phyloP scores from a whole-genome alignment of 306 rosid species.

The Quercus variabilis region DNA sequence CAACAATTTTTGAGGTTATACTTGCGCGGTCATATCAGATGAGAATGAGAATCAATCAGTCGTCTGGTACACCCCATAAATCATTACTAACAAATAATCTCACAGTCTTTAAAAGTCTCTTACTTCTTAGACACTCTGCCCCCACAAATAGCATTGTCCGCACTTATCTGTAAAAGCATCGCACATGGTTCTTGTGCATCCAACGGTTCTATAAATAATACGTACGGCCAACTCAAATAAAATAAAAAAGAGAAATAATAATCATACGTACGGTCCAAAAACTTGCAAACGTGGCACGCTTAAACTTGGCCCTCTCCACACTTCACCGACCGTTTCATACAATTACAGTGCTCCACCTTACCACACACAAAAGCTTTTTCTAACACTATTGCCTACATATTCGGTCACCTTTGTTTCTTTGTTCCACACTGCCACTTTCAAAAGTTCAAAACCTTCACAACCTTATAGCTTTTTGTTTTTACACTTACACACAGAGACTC shows the following conservation, averaged over 20 bases:
- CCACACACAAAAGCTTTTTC: neutral
- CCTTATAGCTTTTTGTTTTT: too few species aligned
- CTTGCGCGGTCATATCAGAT: too few species aligned
- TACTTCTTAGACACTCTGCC: too few species aligned
- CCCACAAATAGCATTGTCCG: neutral
- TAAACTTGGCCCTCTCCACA: neutral
- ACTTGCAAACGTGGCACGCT: conserved; percentile 17
- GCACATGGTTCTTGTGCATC: neutral
- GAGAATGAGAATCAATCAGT: too few species aligned
- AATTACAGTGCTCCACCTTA: neutral
- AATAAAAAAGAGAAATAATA: too few species aligned
- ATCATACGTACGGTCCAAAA: neutral
- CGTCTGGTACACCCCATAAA: too few species aligned
- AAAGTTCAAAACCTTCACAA: neutral
- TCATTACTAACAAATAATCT: too few species aligned
- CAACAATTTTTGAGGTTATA: too few species aligned
- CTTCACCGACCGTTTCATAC: conserved; percentile 17
- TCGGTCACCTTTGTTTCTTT: neutral
- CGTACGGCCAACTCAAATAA: too few species aligned
- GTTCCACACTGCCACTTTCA: neutral
- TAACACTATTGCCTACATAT: neutral
- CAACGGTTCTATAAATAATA: neutral
- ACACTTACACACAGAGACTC: neutral
- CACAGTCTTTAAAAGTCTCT: too few species aligned
- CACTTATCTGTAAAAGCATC: neutral